Evolutionary conservation across 2,329 filamentous ascomycete species (phyloP).

Genomic region (Nannizziopsis barbatae): DNA sequence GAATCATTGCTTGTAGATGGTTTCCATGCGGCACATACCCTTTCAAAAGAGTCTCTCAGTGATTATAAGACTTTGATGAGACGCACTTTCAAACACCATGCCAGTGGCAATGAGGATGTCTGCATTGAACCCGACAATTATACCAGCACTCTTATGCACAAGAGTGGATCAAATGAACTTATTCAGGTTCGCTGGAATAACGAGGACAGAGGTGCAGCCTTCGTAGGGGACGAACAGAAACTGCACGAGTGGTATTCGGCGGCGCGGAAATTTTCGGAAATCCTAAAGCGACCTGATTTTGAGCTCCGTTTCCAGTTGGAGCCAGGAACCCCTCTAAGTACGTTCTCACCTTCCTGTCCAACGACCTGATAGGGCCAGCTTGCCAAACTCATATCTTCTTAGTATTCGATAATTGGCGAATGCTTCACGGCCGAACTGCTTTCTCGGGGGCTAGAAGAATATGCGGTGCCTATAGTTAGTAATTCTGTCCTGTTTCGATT

Average conservation of each 20-base stretch:
- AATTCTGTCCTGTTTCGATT: neutral
- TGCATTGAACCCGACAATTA: slow-evolving; percentile 60
- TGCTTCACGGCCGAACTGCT: slow-evolving; percentile 71
- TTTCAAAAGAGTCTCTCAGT: slow-evolving; percentile 44
- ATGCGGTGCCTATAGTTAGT: slow-evolving; percentile 81
- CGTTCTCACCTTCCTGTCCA: slow-evolving; percentile 25
- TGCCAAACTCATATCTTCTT: slow-evolving; percentile 2
- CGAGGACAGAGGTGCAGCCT: slow-evolving; percentile 65
- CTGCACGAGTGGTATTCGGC: slow-evolving; percentile 65
- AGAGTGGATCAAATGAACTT: slow-evolving; percentile 36
- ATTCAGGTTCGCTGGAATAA: slow-evolving; percentile 84
- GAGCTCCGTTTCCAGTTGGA: slow-evolving; percentile 72
- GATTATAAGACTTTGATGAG: slow-evolving; percentile 49
- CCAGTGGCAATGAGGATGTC: slow-evolving; percentile 76
- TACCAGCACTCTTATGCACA: slow-evolving; percentile 61
- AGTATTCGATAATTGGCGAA: slow-evolving; percentile 96
- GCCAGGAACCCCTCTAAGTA: slow-evolving; percentile 67
- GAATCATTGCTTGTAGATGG: slow-evolving; percentile 76
- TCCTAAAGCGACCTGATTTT: slow-evolving; percentile 53
- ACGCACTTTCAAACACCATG: slow-evolving; percentile 60
- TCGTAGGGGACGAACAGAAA: slow-evolving; percentile 40
- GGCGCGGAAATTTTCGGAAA: slow-evolving; percentile 59
- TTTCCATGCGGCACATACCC: slow-evolving; percentile 56
- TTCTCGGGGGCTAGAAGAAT: slow-evolving; percentile 80
- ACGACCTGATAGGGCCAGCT: neutral